Base-by-base conservation (phyloP, 108 stramenopile species). In the Nitzschia inconspicua region DNA sequence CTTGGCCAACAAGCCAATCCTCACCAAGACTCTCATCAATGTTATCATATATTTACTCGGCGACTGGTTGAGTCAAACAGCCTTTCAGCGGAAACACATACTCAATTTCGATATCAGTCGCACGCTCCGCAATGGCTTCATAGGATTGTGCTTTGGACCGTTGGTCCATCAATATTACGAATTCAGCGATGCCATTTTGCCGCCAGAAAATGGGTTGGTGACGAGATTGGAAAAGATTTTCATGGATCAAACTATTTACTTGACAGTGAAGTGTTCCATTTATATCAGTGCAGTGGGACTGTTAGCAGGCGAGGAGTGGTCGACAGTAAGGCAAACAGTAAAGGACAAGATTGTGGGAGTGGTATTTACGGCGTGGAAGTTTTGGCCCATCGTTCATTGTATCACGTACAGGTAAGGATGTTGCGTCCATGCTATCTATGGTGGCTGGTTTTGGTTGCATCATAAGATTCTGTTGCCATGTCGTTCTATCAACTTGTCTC, bases 341-440 rank as follows among this genome's bases (percentile, higher is more conserved):
- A 75, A 84, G 54, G 78, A 77, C 36, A 70, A 86, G 31, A 82
- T 97, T 56, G 79, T 76, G 26, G 80, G 86, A 2, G 88, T 97
- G 24, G 86, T 95, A 41, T 74, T 89, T 32, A 85, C 94, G 3
- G 96, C 94, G 0, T 97, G 96, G 96, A 93, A 84, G 51, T 95
- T 97, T 61, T 97, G 96, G 96, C 96, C 96, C 2, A 53, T 97
- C 54, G 94, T 93, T 6, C 96, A 95, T 70, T 90, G 91, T 49
- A 75, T 92, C 1, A 95, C 95, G 3, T 93, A 97, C 56, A 72
- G 14, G 37, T 39, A 39, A 39, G 37, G 11, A n/a, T n/a, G n/a
- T n/a, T n/a, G n/a, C n/a, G n/a, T n/a, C n/a, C n/a, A n/a, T n/a
- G n/a, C n/a, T n/a, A n/a, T n/a, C n/a, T n/a, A n/a, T n/a, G n/a